Base-by-base conservation (phyloP, 306 rosid genomes). In the Prunus fruticosa region DNA sequence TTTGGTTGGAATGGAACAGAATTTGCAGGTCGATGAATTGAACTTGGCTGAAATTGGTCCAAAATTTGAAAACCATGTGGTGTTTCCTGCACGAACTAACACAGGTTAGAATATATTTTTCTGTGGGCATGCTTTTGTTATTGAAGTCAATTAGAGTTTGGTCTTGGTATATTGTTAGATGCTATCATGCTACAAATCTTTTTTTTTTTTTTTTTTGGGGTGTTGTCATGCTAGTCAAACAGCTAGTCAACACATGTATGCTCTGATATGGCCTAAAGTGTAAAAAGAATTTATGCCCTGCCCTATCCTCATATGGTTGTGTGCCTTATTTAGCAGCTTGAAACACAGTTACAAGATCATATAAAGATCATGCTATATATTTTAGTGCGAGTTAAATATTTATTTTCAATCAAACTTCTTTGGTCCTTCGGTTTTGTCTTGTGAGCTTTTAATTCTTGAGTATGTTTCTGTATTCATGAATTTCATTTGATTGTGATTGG, bases 41-140 rank as follows among this genome's bases (percentile, higher is more conserved):
- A 86, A 88, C 19, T 86, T 96, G 53, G 89, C 96, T 65, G 91
- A 91, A 82, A 87, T 96, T 79, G 99, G 99, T 74, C 98, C 97
- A 54, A 89, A 86, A 56, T 96, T 96, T 82, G 99, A 92, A 83
- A 82, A 89, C 70, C 99, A 95, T 70, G 90, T 82, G 82, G 65
- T 89, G 92, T 96, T 96, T 79, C 99, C 97, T 2, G 97, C 97
- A 73, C 86, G 98, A 83, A 95, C 97, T 19, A 95, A 92, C 83
- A 90, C 99, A 82, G 99, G 99, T 91, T 68, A 57, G 83, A 68
- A 69, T 76, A 75, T 18, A 32, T 54, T 19, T 46, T 65, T 67
- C 61, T 72, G 64, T 67, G 12, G 52, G 22, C 9, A 14, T n/a
- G 61, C 14, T 79, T 73, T 41, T 81, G 41, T 73, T 7, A 9